phyloP scores from a whole-genome alignment of 306 rosid genomes.

The Glycine tomentella region DNA sequence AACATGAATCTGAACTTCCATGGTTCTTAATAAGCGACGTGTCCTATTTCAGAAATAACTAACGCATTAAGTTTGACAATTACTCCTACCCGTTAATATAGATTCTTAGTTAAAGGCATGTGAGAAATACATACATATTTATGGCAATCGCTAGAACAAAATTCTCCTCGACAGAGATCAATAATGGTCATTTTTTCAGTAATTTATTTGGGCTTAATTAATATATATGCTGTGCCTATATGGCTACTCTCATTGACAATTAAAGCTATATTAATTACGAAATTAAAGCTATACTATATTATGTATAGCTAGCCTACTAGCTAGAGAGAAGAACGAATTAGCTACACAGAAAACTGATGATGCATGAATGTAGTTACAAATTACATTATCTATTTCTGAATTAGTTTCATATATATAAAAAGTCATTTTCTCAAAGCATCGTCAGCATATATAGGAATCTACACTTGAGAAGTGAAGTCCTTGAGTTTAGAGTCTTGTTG shows the following conservation, averaged over 20 bases:
- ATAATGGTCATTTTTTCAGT: slow-evolving; percentile 30
- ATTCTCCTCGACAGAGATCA: slow-evolving; percentile 27
- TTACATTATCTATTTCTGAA: not conserved
- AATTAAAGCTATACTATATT: no score
- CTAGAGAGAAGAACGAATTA: slow-evolving; percentile 3
- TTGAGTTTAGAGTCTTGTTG: slow-evolving; percentile 39
- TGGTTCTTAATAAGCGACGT: slow-evolving; percentile 50
- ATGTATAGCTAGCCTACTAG: not conserved
- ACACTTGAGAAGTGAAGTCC: slow-evolving; percentile 47
- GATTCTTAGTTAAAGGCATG: slow-evolving; percentile 40
- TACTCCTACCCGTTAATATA: slow-evolving; percentile 23
- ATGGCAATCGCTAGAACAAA: slow-evolving; percentile 26
- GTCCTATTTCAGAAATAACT: slow-evolving; percentile 44
- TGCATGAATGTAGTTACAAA: not conserved
- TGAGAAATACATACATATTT: not conserved
- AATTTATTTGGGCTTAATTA: slow-evolving; percentile 1
- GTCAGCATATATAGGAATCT: not conserved
- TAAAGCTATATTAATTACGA: not conserved
- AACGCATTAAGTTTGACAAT: slow-evolving; percentile 44
- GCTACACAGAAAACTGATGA: not conserved
- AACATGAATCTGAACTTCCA: slow-evolving; percentile 38
- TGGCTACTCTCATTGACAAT: slow-evolving; percentile 8
- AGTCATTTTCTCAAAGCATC: not conserved
- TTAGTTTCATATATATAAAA: not conserved
- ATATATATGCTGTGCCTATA: not conserved